Conservation (phyloP, 306 rosid genomes). For the Herpetospermum pedunculosum region DNA sequence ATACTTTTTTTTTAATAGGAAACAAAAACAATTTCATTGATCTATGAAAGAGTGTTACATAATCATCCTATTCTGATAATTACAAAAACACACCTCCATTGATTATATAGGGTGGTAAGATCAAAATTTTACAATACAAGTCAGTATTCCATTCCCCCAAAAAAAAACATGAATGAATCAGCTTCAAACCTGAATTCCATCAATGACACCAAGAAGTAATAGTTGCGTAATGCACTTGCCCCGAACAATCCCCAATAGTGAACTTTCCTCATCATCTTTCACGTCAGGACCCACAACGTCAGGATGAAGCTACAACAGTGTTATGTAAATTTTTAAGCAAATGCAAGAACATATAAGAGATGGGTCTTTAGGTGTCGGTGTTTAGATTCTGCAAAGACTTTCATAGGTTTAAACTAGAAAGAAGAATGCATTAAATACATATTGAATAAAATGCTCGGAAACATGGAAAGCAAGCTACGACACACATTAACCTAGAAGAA, state of each 20-base stretch:
- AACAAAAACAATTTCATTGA: too few species aligned
- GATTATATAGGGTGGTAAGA: too few species aligned
- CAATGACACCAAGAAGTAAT: constrained; percentile 77
- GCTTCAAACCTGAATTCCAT: constrained; percentile 81
- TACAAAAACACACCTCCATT: too few species aligned
- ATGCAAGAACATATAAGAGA: background rate
- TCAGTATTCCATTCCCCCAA: background rate
- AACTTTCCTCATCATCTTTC: constrained; percentile 67
- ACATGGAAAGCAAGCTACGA: background rate
- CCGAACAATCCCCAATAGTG: constrained; percentile 65
- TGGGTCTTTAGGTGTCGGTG: background rate
- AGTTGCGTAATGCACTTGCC: constrained; percentile 91
- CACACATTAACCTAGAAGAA: background rate
- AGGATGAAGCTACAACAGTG: constrained; percentile 43
- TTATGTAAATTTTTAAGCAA: constrained; percentile 8
- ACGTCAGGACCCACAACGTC: constrained; percentile 53
- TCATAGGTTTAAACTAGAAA: background rate
- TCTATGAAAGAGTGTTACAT: too few species aligned
- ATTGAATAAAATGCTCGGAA: background rate
- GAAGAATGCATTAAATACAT: background rate
- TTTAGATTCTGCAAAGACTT: background rate
- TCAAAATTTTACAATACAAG: too few species aligned
- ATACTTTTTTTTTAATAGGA: too few species aligned
- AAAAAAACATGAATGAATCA: background rate
- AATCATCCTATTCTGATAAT: too few species aligned